Base-by-base conservation (phyloP, 2,329 filamentous ascomycete genomes). In the Fusarium xylarioides region DNA sequence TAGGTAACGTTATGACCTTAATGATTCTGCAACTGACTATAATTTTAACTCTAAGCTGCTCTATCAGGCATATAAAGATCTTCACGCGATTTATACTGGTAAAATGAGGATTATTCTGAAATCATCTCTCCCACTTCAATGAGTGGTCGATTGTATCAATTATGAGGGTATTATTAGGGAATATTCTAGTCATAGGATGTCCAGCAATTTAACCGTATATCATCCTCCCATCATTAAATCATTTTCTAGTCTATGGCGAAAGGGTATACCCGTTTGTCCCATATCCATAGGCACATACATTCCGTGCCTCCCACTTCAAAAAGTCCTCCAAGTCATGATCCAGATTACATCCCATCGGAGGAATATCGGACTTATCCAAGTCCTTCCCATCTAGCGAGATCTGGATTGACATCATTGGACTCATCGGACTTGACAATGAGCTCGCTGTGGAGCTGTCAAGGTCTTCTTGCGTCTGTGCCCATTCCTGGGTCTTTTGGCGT, bases 231-330 rank as follows among this genome's bases (percentile, higher is more conserved):
- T 28, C 40, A 44, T 46, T 40, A 38, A 14, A 42, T 32, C 16
- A 4, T 42, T 11, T 42, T 16, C 10, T 28, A 11, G 6, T 21
- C 35, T 50, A 40, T 15, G 56, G 56, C 15, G 47, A 55, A 44
- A 68, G 11, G 12, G 21, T 16, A 46, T 35, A 63, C 14, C 56
- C 56, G 23, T 63, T 64, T 11, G 50, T 69, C 3, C 66, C 50
- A 52, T 64, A 69, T 21, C 66, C 65, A 49, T 69, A 69, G 2
- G 38, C 65, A 46, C 65, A 70, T 32, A 70, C 68, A 21, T 70
- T 26, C 15, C 37, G 38, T 23, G 59, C 66, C 26, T 70, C 67
- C 67, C 67, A 70, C 10, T 43, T 59, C 4, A 70, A 42, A 44
- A 59, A 70, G 47, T 70, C 67, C 4, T 21, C 47, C n/a, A 70